Base-by-base conservation (phyloP, 2,329 filamentous ascomycete species). In the Pseudogymnoascus sp. region DNA sequence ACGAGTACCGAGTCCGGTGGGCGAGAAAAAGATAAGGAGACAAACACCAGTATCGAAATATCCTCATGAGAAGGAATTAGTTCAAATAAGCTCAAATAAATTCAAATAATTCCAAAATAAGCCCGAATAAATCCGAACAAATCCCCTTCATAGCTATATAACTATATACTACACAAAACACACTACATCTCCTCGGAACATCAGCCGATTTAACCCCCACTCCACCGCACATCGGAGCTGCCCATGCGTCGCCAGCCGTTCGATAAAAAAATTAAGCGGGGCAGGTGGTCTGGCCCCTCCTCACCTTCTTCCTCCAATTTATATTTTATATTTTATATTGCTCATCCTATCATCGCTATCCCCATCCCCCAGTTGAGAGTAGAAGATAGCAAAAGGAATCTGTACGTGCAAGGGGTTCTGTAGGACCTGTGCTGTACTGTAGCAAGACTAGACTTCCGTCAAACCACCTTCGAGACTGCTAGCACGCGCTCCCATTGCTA, bases 401-500 rank as follows among this genome's bases (percentile, higher is more conserved):
- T 31, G 26, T 53, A 19, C 47, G 3, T 31, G 47, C 15, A 53
- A 53, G 26, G 31, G 26, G 47, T 19, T 53, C 26, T 31, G 6
- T 53, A 53, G 26, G 47, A 53, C n/a, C 28, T 33, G 47, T 53
- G 10, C 47, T 11, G n/a, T 31, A 53, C 28, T 19, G 47, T 53
- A 53, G 47, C 47, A 19, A 53, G 26, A 53, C n/a, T 13, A 53
- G 31, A 33, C 47, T 7, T 23, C 33, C 21, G 57, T 60, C 57
- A 33, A 33, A 40, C 11, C 6, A 11, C 57, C 15, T n/a, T 40
- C 31, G 33, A 60, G 64, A 65, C 71, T 72, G 67, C 42, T 69
- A 67, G 70, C 69, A 73, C 65, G 69, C 71, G 64, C 68, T 66
- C 66, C 71, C 71, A 73, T 73, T 72, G 70, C 70, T 64, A 65